Percentiles rank a stretch among this genome's conserved stretches.
phyloP scores from a whole-genome alignment of 2,329 filamentous ascomycete genomes.

The Xylaria digitata region DNA sequence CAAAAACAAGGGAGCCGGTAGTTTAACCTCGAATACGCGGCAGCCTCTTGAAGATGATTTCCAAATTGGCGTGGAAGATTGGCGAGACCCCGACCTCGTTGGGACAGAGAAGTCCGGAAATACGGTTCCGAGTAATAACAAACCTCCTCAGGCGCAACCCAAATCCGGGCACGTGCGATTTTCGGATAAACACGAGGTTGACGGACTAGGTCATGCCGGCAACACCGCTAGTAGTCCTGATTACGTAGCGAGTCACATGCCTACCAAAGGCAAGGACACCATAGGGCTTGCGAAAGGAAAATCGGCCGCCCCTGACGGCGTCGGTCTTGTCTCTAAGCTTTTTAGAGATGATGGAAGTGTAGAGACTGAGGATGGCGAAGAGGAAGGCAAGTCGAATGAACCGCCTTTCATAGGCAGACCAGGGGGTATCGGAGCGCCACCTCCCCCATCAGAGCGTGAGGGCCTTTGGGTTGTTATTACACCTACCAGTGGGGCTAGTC shows the following conservation, averaged over 20 bases:
- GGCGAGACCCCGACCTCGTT: constrained; percentile 82
- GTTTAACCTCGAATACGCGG: constrained; percentile 39
- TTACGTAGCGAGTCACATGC: constrained; percentile 62
- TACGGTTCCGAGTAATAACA: constrained; percentile 45
- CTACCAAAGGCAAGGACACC: constrained; percentile 48
- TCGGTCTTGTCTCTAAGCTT: constrained; percentile 61
- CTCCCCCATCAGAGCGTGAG: constrained; percentile 66
- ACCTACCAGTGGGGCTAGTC: constrained; percentile 87
- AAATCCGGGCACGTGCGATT: constrained; percentile 40
- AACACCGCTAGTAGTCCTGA: constrained; percentile 79
- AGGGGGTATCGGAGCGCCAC: constrained; percentile 43
- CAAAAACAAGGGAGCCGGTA: constrained; percentile 46
- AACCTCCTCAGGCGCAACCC: constrained; percentile 42
- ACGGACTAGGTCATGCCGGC: constrained; percentile 69
- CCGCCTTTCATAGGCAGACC: constrained; percentile 42
- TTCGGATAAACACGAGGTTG: constrained; percentile 40
- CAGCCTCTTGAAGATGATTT: constrained; percentile 68
- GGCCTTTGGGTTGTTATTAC: constrained; percentile 97
- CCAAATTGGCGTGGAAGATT: constrained; percentile 86
- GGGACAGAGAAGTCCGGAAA: constrained; percentile 49
- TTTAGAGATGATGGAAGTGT: constrained; percentile 59
- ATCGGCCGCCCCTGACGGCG: constrained; percentile 38
- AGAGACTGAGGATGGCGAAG: constrained; percentile 49
- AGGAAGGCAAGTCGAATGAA: constrained; percentile 46
- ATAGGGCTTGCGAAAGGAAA: constrained; percentile 48